Base-by-base conservation (phyloP, 1,284 basidiomycete genomes). In the Cutaneotrichosporon daszewskae region DNA sequence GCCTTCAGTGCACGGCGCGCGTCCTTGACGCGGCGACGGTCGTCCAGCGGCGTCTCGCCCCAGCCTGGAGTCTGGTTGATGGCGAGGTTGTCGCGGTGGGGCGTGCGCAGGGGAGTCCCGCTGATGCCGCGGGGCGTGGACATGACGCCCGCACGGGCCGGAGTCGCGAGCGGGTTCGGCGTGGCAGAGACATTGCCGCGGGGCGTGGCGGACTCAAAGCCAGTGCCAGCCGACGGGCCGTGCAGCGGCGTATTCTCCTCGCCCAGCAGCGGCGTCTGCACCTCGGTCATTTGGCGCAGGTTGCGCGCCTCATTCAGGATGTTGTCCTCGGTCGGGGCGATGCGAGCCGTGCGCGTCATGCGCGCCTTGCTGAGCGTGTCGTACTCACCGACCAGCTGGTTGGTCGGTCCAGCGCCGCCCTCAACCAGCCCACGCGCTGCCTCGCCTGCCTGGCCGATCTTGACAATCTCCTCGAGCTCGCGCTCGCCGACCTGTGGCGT, bases 401-500 rank as follows among this genome's bases (percentile, higher is more conserved):
- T 85, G 42, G 85, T 95, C 51, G 87, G 87, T 1, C 85, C 85
- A 10, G 77, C 66, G 72, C 71, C 70, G 14, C 70, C 70, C 24
- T 70, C 67, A 7, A 97, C 90, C 55, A 97, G 68, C 5, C 83
- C 81, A 60, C 89, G 83, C 9, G 91, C 86, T 49, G 80, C 83
- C 72, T 96, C 88, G 6, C 91, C 85, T 0, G 87, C 86, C 65
- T 88, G 84, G 1, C 94, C 95, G 57, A 98, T 92, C 76, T 98
- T 99, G 59, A 96, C 94, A 58, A 98, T 97, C 59, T 97, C 91
- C 72, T 98, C 95, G 39, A 99, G 72, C 71, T 99, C 94, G 7
- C 77, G 74, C 71, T 99, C 91, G n/a, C 87, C 87, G 4, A 99
- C 95, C 64, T 98, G 94, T 2, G 94, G 89, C 17, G 77, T 75